Evolutionary conservation across 768 basidiomycete genomes (phyloP).

Genomic region (Amanita subjunquillea): DNA sequence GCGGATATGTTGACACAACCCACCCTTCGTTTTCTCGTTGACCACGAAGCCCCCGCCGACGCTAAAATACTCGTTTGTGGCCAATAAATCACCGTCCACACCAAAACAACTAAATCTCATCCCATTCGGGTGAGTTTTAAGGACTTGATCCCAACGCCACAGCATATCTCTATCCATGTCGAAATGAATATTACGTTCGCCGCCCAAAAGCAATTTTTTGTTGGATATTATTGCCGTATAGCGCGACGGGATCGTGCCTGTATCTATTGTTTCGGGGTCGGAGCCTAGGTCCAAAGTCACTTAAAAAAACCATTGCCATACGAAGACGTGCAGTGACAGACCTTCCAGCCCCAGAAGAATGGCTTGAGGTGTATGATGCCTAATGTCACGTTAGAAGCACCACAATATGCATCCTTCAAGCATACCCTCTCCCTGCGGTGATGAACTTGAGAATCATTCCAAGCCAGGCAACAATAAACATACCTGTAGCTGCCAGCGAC

Average conservation of each 20-base stretch:
- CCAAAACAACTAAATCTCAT: conserved; percentile 88
- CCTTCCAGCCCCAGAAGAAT: conserved; percentile 78
- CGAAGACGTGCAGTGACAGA: conserved; percentile 4
- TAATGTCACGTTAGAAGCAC: conserved; percentile 15
- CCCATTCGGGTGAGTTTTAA: conserved; percentile 85
- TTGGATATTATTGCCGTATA: conserved; percentile 59
- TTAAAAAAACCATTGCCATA: background rate
- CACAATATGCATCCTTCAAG: conserved; percentile 4
- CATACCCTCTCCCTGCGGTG: conserved; percentile 64
- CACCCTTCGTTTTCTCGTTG: conserved; percentile 87
- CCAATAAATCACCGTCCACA: conserved; percentile 73
- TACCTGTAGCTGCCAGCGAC: conserved; percentile 86
- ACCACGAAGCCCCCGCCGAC: conserved; percentile 95
- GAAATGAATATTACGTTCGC: conserved; percentile 68
- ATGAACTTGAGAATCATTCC: conserved; percentile 5
- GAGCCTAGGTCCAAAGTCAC: conserved; percentile 33
- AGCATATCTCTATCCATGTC: conserved; percentile 90
- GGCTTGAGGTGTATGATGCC: conserved; percentile 83
- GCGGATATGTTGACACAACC: conserved; percentile 3
- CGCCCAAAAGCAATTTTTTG: conserved; percentile 61
- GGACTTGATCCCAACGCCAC: conserved; percentile 85
- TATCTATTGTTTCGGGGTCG: conserved; percentile 91
- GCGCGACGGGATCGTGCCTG: conserved; percentile 69
- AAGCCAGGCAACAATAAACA: conserved; percentile 8
- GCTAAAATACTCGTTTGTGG: conserved; percentile 92